phyloP scores from a whole-genome alignment of 164 flowering plant species.

The Liriodendron chinense region DNA sequence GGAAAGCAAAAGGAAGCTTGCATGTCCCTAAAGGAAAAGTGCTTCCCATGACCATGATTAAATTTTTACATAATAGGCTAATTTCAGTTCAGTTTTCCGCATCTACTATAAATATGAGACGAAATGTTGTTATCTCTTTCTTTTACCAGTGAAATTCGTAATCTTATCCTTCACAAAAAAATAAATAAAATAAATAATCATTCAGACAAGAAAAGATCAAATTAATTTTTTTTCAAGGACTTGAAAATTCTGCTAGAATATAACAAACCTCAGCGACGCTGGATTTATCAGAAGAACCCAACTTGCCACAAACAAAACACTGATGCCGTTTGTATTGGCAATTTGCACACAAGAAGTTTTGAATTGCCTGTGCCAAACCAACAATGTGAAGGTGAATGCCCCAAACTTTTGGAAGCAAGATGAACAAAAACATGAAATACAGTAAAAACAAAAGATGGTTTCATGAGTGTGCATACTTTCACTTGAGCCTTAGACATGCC shows the following conservation, averaged over 20 bases:
- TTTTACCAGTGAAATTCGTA: too few relatives aligned
- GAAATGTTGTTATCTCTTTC: too few relatives aligned
- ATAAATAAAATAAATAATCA: too few relatives aligned
- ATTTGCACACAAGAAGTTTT: slow-evolving; percentile 55
- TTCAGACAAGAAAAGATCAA: neutral
- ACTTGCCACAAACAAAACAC: slow-evolving; percentile 74
- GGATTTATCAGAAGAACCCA: slow-evolving; percentile 72
- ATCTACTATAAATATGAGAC: neutral
- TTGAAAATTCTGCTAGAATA: neutral
- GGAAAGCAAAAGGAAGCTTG: too few relatives aligned
- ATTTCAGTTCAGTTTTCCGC: neutral
- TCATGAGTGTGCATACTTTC: slow-evolving; percentile 32
- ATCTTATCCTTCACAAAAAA: neutral
- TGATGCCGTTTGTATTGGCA: slow-evolving; percentile 71
- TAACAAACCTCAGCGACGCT: slow-evolving; percentile 63
- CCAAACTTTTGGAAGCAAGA: neutral
- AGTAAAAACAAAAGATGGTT: neutral
- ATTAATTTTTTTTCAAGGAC: too few relatives aligned
- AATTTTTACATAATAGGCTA: too few relatives aligned
- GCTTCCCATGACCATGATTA: too few relatives aligned
- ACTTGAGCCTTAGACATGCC: slow-evolving; percentile 49
- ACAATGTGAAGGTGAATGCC: neutral
- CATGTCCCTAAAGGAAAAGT: too few relatives aligned
- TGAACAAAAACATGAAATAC: neutral
- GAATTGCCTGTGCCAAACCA: slow-evolving; percentile 44